These are phyloP conservation scores for Epichloe amarillans DNA, from an alignment of 2,329 filamentous ascomycete genomes.

Conservation along the genomic window DNA sequence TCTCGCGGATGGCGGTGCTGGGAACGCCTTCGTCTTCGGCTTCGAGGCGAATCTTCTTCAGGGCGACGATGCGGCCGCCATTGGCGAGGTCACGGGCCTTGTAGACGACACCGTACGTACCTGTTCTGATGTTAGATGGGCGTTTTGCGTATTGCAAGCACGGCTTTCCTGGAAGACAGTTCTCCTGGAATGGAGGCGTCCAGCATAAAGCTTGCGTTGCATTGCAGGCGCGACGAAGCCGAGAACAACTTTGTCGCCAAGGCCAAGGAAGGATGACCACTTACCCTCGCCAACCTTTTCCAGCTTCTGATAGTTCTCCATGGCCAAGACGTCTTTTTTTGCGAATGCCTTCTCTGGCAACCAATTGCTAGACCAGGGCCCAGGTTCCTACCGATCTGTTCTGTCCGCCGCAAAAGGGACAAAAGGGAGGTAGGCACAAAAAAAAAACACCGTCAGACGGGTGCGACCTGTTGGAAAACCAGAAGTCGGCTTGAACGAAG, in stretches of 20 bases:
- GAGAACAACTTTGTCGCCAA: no score
- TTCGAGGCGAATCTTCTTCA: conserved; percentile 93
- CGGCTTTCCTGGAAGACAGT: background rate
- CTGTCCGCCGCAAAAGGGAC: background rate
- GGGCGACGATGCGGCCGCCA: conserved; percentile 71
- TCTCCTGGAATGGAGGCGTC: background rate
- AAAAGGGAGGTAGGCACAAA: background rate
- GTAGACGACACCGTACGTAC: conserved; percentile 91
- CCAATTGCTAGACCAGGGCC: background rate
- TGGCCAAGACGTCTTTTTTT: conserved; percentile 21
- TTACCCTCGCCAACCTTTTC: conserved; percentile 93
- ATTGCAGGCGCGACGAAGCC: background rate
- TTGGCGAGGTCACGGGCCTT: conserved; percentile 79
- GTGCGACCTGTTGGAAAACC: background rate
- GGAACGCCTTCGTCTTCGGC: conserved; percentile 91
- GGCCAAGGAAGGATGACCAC: conserved; percentile 12
- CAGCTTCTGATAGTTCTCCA: conserved; percentile 95
- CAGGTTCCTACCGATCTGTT: background rate
- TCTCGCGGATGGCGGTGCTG: conserved; percentile 86
- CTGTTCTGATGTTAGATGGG: conserved; percentile 29
- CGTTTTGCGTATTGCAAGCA: no score
- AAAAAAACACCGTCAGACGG: background rate
- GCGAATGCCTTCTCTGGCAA: background rate
- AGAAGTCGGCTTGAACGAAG: background rate
- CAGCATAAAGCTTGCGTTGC: background rate